Evolutionary conservation across 345 rosid species (phyloP).

Genomic region (Gossypium sturtianum): DNA sequence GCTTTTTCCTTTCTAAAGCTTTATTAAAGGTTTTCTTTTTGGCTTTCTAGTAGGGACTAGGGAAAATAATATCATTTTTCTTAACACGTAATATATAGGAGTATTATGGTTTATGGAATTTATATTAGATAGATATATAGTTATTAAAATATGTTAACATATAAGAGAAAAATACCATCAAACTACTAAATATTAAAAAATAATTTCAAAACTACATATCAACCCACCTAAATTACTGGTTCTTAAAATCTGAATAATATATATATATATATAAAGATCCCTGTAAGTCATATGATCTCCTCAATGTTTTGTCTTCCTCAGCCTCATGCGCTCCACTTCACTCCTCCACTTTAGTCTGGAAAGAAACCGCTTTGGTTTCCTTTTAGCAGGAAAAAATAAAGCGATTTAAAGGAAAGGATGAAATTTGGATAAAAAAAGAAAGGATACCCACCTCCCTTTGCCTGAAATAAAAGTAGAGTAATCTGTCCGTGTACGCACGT

Average conservation of each 20-base stretch:
- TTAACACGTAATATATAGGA: too few species aligned
- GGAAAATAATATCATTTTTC: neutral
- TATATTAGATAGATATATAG: too few species aligned
- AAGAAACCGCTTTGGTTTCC: neutral
- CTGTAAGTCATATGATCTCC: neutral
- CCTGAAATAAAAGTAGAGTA: neutral
- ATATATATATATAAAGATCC: neutral
- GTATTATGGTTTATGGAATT: too few species aligned
- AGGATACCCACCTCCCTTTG: neutral
- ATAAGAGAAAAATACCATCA: neutral
- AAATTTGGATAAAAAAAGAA: neutral
- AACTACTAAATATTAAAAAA: too few species aligned
- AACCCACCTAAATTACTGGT: too few species aligned
- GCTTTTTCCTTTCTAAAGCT: neutral
- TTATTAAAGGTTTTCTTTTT: neutral
- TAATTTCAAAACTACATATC: too few species aligned
- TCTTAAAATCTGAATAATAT: too few species aligned
- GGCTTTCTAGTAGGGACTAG: neutral
- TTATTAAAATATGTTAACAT: neutral
- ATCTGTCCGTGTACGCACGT: neutral
- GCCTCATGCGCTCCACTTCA: neutral
- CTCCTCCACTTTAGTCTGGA: neutral
- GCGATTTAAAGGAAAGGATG: neutral
- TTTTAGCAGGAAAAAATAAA: neutral
- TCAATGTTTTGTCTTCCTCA: neutral